These are phyloP conservation scores for Daedaleopsis sinensis DNA, from an alignment of 768 basidiomycete species.

Conservation along the genomic window DNA sequence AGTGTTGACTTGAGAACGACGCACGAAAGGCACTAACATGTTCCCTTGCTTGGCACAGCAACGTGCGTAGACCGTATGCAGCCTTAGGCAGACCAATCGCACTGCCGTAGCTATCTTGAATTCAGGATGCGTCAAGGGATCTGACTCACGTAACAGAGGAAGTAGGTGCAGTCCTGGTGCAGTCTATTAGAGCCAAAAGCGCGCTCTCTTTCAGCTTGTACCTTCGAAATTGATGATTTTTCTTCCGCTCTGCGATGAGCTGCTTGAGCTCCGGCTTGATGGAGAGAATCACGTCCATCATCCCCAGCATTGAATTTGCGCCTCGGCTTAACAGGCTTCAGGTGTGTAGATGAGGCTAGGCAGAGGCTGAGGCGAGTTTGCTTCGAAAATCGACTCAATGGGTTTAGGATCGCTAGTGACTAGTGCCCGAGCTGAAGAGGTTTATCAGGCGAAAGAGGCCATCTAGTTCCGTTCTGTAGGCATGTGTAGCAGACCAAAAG, in stretches of 20 bases:
- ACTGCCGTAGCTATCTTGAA: too few species aligned
- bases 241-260: slow-evolving; percentile 35
- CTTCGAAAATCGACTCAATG: not conserved
- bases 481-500: not conserved
- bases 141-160: slow-evolving; percentile 35
- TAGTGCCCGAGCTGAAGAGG: not conserved
- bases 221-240: slow-evolving; percentile 41
- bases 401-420: not conserved
- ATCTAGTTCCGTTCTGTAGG: slow-evolving; percentile 6
- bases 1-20: not conserved
- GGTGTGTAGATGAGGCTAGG: not conserved
- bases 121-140: too few species aligned
- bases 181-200: slow-evolving; percentile 41
- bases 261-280: slow-evolving; percentile 36
- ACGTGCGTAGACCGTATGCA: too few species aligned
- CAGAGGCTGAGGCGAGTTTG: not conserved
- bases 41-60: too few species aligned
- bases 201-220: slow-evolving; percentile 33
- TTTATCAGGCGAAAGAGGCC: not conserved
- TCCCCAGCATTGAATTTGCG: slow-evolving; percentile 1
- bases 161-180: slow-evolving; percentile 30
- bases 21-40: not conserved
- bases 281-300: slow-evolving; percentile 36
- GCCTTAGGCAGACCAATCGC: too few species aligned
- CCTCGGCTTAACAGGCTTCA: not conserved